Evolutionary conservation across 2,329 filamentous ascomycete genomes (phyloP), one percentile per base, ranked within the genome.

Genomic region (Xylariaceae sp.): DNA sequence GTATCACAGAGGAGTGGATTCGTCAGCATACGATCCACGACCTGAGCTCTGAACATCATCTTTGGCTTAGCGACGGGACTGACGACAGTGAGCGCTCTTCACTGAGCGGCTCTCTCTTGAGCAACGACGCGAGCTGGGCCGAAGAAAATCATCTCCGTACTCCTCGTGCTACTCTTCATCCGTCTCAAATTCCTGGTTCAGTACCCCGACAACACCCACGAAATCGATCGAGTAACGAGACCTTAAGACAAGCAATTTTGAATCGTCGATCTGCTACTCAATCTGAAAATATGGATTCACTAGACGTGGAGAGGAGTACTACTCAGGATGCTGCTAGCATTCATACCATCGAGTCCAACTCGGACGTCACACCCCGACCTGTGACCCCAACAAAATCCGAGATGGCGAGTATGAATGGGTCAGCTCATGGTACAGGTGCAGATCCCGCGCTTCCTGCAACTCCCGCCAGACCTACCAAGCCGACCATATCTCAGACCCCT

Each of bases 1-100:
- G 87, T 54, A 81, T 92, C 48, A 91, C 88, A 0, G 88, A 92
- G 71, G 88, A 92, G 76, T 93, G 90, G 90, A 91, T 94, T 61
- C 87, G 89, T 56, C 88, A 90, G 57, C 91, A 92, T 67, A 86
- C 90, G n/a, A 82, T 86, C n/a, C 82, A 83, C 59, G 84, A 87
- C 61, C 81, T 80, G 60, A 81, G 85, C 62, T 83, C 81, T 26
- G 89, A 94, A 69, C 83, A 84, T 61, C 85, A 84, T 57, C 87
- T 91, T 72, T 96, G 91, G 91, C 80, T 92, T 62, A 95, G 90
- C 70, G 91, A 95, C 81, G 82, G 86, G 57, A 82, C 83, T 20
- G 83, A 83, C 67, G 83, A 83, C 65, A 91, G 87, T 70, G 88
- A 91, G 77, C 82, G 83, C 76, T 89, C 86, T 81, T 89, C 86